Percentiles rank a stretch among this genome's conserved stretches.
Conservation (phyloP, 805 yeast species). For the Cyberlindnera meyerae region DNA sequence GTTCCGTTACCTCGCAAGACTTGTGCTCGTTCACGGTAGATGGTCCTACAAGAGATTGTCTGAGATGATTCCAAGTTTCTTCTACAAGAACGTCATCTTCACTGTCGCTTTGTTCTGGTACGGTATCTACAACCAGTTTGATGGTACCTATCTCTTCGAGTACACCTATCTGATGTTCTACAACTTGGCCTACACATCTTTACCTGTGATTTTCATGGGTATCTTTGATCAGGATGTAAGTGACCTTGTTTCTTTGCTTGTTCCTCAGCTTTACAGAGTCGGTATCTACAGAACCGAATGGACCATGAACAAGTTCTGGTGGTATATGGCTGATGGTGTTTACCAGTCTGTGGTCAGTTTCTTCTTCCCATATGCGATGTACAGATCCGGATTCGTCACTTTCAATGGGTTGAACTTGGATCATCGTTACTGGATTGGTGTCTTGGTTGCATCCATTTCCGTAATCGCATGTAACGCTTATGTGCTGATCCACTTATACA, state of each 20-base stretch:
- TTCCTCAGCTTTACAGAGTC: slow-evolving; percentile 67
- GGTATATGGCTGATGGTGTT: slow-evolving; percentile 72
- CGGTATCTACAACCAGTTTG: slow-evolving; percentile 69
- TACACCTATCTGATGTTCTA: slow-evolving; percentile 77
- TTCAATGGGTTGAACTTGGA: slow-evolving; percentile 55
- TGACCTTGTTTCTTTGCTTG: slow-evolving; percentile 60
- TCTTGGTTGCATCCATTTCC: slow-evolving; percentile 60
- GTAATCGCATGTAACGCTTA: slow-evolving; percentile 64
- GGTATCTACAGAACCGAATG: slow-evolving; percentile 73
- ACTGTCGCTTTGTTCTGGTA: slow-evolving; percentile 74
- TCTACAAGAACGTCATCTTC: slow-evolving; percentile 74
- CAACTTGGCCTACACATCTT: slow-evolving; percentile 76
- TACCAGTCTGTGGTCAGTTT: slow-evolving; percentile 70
- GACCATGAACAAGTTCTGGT: slow-evolving; percentile 60
- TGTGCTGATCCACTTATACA: slow-evolving; percentile 59
- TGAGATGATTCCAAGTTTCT: slow-evolving; percentile 80
- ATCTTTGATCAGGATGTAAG: slow-evolving; percentile 77
- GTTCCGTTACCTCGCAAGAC: slow-evolving; percentile 62
- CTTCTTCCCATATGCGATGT: slow-evolving; percentile 65
- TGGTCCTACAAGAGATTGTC: slow-evolving; percentile 81
- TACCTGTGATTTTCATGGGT: slow-evolving; percentile 74
- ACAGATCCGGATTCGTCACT: slow-evolving; percentile 39
- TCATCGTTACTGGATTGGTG: slow-evolving; percentile 72
- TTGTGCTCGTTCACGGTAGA: slow-evolving; percentile 73
- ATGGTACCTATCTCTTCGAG: slow-evolving; percentile 76